Conservation (phyloP, 208 protist genomes). For the Trypanosoma cruzi region DNA sequence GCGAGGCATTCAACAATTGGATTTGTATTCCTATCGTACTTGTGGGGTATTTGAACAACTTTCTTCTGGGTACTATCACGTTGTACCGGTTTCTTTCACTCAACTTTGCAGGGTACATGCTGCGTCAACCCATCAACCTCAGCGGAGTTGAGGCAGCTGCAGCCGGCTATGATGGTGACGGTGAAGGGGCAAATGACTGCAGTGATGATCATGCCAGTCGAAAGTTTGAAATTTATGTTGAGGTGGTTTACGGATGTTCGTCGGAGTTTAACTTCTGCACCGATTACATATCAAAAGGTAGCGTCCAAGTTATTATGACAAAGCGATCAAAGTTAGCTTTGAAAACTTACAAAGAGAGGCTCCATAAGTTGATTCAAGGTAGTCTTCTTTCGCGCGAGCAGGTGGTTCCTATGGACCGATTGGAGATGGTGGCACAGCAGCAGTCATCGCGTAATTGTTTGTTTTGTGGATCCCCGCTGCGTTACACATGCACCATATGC, state of each 20-base stretch:
- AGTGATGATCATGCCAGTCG: not conserved
- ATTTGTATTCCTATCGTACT: conserved; percentile 71
- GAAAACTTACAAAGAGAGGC: conserved; percentile 60
- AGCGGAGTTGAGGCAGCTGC: not conserved
- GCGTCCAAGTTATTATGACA: conserved; percentile 47
- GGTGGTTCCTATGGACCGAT: conserved; percentile 43
- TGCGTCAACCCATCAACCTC: conserved; percentile 38
- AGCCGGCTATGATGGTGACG: not conserved
- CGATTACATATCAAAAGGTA: conserved; percentile 66
- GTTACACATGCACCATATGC: conserved; percentile 69
- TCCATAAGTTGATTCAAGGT: conserved; percentile 48
- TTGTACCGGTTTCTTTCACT: conserved; percentile 63
- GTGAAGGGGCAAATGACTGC: not conserved
- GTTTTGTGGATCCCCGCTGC: conserved; percentile 49
- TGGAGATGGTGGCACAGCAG: conserved; percentile 13
- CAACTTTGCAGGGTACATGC: conserved; percentile 71
- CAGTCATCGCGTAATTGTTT: conserved; percentile 35
- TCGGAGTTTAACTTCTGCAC: conserved; percentile 76
- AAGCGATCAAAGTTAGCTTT: conserved; percentile 43
- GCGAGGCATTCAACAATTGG: conserved; percentile 64
- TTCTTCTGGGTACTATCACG: conserved; percentile 44
- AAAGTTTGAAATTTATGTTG: conserved; percentile 45
- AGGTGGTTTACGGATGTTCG: conserved; percentile 84
- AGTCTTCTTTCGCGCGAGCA: conserved; percentile 30
- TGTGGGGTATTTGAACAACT: conserved; percentile 63